Conservation (phyloP, 2,329 filamentous ascomycete species). For the Neonectria hederae region DNA sequence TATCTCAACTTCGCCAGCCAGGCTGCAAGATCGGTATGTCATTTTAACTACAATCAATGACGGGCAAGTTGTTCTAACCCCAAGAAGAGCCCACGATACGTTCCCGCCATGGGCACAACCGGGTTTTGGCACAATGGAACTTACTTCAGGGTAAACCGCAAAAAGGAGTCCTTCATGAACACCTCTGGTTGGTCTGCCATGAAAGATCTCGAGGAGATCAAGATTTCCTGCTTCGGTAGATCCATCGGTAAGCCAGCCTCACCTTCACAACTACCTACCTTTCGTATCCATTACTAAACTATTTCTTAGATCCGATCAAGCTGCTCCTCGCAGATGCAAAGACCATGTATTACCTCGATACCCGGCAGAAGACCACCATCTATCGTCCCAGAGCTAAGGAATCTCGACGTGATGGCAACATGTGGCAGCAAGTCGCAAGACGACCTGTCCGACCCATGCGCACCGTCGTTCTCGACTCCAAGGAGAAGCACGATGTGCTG, state of each 20-base stretch:
- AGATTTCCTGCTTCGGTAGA: slow-evolving; percentile 65
- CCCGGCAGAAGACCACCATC: slow-evolving; percentile 66
- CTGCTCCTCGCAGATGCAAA: slow-evolving; percentile 63
- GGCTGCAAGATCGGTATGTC: slow-evolving; percentile 59
- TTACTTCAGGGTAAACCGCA: slow-evolving; percentile 60
- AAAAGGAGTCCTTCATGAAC: slow-evolving; percentile 53
- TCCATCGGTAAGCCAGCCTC: slow-evolving; percentile 42
- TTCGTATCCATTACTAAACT: neutral
- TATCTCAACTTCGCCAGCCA: slow-evolving; percentile 70
- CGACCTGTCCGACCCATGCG: slow-evolving; percentile 76
- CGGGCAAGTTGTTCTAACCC: neutral
- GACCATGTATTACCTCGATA: slow-evolving; percentile 59
- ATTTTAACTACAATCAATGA: neutral
- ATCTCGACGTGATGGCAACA: slow-evolving; percentile 55
- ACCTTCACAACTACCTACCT: neutral
- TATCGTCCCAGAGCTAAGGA: slow-evolving; percentile 61
- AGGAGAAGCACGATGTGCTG: slow-evolving; percentile 73
- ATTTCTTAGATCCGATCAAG: slow-evolving; percentile 60
- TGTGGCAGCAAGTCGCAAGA: slow-evolving; percentile 67
- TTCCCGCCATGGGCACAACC: slow-evolving; percentile 63
- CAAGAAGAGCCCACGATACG: slow-evolving; percentile 58
- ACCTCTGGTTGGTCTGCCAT: slow-evolving; percentile 49
- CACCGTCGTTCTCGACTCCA: slow-evolving; percentile 77
- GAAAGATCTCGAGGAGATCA: slow-evolving; percentile 62
- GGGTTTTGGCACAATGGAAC: slow-evolving; percentile 63